phyloP scores from a whole-genome alignment of 129 eudicot species.

The Tagetes erecta region DNA sequence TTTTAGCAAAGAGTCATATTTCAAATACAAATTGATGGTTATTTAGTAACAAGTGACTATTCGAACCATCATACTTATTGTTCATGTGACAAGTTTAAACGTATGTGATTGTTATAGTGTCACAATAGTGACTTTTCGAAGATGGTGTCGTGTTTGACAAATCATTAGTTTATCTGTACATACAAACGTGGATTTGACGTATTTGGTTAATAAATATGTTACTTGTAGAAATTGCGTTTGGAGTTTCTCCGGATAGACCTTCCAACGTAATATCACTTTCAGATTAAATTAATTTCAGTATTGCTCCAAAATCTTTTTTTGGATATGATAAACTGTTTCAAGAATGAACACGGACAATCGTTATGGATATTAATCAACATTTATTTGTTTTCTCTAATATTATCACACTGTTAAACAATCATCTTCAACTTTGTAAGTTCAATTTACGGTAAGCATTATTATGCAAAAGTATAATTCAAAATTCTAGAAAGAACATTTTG shows the following conservation, averaged over 20 bases:
- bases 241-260: too few species aligned
- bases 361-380: too few species aligned
- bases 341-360: not conserved
- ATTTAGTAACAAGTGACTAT: not conserved
- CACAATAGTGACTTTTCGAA: not conserved
- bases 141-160: not conserved
- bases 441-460: too few species aligned
- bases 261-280: not conserved
- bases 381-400: too few species aligned
- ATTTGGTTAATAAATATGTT: not conserved
- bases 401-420: too few species aligned
- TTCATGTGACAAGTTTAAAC: not conserved
- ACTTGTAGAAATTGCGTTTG: not conserved
- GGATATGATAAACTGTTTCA: not conserved
- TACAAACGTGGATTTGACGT: not conserved
- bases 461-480: not conserved
- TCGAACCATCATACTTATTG: not conserved
- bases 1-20: not conserved
- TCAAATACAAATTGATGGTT: not conserved
- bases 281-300: too few species aligned
- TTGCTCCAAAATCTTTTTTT: too few species aligned
- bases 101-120: not conserved
- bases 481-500: conserved; percentile 15
- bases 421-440: too few species aligned
- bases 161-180: not conserved